Evolutionary conservation across 2,329 filamentous ascomycete species (phyloP), one percentile per base, ranked within the genome.

Genomic region (Hypoxylon sp.): DNA sequence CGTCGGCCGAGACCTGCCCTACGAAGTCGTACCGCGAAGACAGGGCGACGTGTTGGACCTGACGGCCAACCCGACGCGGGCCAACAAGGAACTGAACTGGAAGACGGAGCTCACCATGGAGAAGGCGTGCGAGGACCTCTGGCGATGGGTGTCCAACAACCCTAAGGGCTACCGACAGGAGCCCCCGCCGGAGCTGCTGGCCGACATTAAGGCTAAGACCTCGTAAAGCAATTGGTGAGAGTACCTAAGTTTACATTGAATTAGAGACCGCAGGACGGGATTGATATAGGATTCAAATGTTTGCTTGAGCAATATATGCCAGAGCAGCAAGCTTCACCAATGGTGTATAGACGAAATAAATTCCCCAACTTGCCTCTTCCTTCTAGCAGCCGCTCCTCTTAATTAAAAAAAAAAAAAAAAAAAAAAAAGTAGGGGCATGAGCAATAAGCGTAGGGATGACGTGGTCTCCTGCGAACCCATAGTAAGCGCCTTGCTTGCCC

Each of bases 81-180:
- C 95, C 54, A 97, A 97, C 80, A 82, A 87, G 77, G 95, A 99
- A 82, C 85, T 99, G 56, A 84, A 88, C 67, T 99, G 95, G 95
- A 94, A 94, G 84, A 94, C 95, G 1, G 87, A 96, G 81, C 84
- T 91, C 61, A 94, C 91, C 19, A 88, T 99, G 77, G 94, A 98
- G 81, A 89, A 97, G 78, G 94, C 94, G 24, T 99, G 95, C 78
- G 88, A 89, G 71, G 93, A 99, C 79, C 84, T 99, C 69, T 99
- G 95, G 95, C 89, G 89, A 75, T 99, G 95, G 95, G 97, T 96
- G 15, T 85, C 91, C 81, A 98, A 97, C 81, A 98, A 98, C 82
- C 95, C 95, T 22, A 89, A 94, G 80, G 95, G 95, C 20, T 98
- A 98, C 82, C 87, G 91, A 70, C 94, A 98, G 81, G 85, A 93